Evolutionary conservation across 805 yeast genomes (phyloP), one percentile per base, ranked within the genome.

Genomic region (Ogataea methylovora): DNA sequence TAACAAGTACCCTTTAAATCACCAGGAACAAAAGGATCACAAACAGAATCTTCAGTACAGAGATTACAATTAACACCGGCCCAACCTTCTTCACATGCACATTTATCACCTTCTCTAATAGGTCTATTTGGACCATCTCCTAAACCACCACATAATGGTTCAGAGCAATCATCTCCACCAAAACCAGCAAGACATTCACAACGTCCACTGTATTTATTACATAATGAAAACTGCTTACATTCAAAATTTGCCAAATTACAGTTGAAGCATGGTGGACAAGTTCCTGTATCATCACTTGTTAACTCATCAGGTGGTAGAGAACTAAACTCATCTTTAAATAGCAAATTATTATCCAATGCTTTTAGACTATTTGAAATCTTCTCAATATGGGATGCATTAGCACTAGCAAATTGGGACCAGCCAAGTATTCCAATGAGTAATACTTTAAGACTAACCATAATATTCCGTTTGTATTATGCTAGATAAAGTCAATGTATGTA

Each of bases 121-220:
- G 95, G 95, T 38, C 97, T 68, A 25, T 56, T 52, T 28, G 63
- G 62, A 23, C 84, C 87, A 41, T 75, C 78, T 0, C 78, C 58
- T 13, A 88, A 65, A 0, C 85, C 68, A 2, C 97, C 98, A 64
- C 98, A 92, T 24, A 73, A 56, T 1, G 98, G 97, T 47, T 73
- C 71, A 1, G 86, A 71, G 58, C 98, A 92, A 55, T 92, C 96
- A 48, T 77, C 76, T 7, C 97, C 97, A 3, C 95, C 96, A 61
- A 81, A 92, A 0, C 98, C 98, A 25, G 76, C 78, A 28, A 85
- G 73, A 61, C 98, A 92, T 35, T 84, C 94, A 63, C 98, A 92
- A 51, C 79, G 70, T 1, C 98, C 98, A 4, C 90, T 84, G 57
- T 67, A 85, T 23, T 80, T 72, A 55, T 92, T 84, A 61, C 98